A percentile compares a stretch with the other conserved stretches of the same genome.
Conservation (phyloP, 768 basidiomycete genomes). For the Chalciporus pseudorubinellus region DNA sequence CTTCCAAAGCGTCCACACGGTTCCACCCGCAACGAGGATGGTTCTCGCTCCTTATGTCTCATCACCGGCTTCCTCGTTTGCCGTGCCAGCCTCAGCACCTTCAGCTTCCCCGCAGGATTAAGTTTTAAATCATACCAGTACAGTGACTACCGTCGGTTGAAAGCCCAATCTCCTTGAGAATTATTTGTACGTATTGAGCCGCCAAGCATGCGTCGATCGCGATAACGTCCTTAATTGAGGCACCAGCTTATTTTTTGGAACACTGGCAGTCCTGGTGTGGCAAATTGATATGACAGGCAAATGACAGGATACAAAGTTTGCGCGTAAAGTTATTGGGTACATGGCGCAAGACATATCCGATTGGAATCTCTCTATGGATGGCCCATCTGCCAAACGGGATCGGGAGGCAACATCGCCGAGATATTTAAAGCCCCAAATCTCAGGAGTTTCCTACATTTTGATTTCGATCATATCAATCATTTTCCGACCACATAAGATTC, state of each 20-base stretch:
- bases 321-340: conserved; percentile 3
- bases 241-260: conserved; percentile 10
- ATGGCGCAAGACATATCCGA: conserved; percentile 2
- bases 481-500: neutral
- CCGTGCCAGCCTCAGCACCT: neutral
- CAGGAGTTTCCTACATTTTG: neutral
- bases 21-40: conserved; percentile 17
- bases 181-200: conserved; percentile 34
- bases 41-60: conserved; percentile 13
- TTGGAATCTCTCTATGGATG: neutral
- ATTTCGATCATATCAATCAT: conserved; percentile 5
- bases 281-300: conserved; percentile 14
- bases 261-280: conserved; percentile 3
- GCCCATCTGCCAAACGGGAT: neutral
- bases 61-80: conserved; percentile 9
- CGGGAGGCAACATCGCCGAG: neutral
- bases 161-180: conserved; percentile 54
- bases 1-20: conserved; percentile 24
- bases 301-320: conserved; percentile 10
- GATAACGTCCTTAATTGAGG: conserved; percentile 28
- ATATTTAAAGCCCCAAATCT: neutral
- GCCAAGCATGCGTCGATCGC: conserved; percentile 29
- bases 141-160: conserved; percentile 40
- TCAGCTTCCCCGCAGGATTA: conserved; percentile 18
- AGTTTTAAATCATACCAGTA: conserved; percentile 9